A percentile compares a stretch with the other conserved stretches of the same genome.
Evolutionary conservation across 2,329 filamentous ascomycete species (phyloP).

Genomic region (Alternaria conjuncta): DNA sequence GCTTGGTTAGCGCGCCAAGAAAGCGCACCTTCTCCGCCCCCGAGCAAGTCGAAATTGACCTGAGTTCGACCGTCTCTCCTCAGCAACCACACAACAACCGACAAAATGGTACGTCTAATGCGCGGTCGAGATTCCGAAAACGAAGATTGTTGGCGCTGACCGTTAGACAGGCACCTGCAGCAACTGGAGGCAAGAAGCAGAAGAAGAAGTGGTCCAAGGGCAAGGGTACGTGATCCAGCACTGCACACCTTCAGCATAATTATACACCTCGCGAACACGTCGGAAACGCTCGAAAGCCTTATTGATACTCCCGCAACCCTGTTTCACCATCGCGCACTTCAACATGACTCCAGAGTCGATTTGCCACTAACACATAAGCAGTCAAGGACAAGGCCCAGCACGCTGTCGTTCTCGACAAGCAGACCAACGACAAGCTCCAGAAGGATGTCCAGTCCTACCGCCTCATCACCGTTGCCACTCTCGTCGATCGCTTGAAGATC

Average conservation of each 20-base stretch:
- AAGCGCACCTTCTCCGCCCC: slow-evolving; percentile 29
- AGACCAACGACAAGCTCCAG: slow-evolving; percentile 96
- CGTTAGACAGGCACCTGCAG: slow-evolving; percentile 53
- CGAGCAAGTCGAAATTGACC: background rate
- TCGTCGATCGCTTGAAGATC: slow-evolving; percentile 99
- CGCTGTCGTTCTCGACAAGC: slow-evolving; percentile 98
- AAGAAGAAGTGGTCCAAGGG: slow-evolving; percentile 82
- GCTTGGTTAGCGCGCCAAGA: slow-evolving; percentile 31
- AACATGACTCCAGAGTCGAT: slow-evolving; percentile 12
- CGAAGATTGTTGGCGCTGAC: slow-evolving; percentile 12
- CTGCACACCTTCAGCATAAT: slow-evolving; percentile 22
- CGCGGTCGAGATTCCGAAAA: background rate
- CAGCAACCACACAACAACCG: slow-evolving; percentile 48
- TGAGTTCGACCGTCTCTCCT: slow-evolving; percentile 27
- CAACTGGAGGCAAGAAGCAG: slow-evolving; percentile 76
- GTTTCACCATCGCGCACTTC: slow-evolving; percentile 6
- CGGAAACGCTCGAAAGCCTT: background rate
- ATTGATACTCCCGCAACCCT: background rate
- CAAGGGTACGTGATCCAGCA: slow-evolving; percentile 57
- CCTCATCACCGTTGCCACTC: slow-evolving; percentile 96
- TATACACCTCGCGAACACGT: background rate
- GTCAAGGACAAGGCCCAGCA: slow-evolving; percentile 99
- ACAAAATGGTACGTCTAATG: slow-evolving; percentile 50
- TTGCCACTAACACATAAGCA: slow-evolving; percentile 54
- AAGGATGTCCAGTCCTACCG: slow-evolving; percentile 99